Conservation (phyloP, 2,329 filamentous ascomycete genomes). For the Cyphellophora attinorum region DNA sequence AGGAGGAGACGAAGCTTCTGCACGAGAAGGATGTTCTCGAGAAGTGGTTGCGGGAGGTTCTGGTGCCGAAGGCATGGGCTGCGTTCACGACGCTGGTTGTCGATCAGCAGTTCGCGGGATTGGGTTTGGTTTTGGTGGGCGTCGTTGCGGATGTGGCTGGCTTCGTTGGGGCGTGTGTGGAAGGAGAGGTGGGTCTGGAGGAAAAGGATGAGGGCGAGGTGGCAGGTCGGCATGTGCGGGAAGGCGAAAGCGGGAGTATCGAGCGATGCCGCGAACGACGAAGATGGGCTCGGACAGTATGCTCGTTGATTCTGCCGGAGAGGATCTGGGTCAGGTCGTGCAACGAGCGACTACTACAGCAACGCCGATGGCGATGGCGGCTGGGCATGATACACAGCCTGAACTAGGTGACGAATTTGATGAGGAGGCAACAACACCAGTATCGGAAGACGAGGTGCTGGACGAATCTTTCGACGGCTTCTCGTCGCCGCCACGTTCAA, state of each 20-base stretch:
- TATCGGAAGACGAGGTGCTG: not conserved
- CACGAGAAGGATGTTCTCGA: slow-evolving; percentile 22
- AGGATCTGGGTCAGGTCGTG: not conserved
- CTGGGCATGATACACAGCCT: not conserved
- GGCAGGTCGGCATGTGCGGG: slow-evolving; percentile 4
- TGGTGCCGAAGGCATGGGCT: slow-evolving; percentile 33
- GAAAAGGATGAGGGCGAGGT: slow-evolving; percentile 4
- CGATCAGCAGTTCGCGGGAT: slow-evolving; percentile 61
- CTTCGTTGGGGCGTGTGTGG: slow-evolving; percentile 27
- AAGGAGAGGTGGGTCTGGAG: slow-evolving; percentile 7
- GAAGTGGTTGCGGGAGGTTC: slow-evolving; percentile 30
- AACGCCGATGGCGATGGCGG: not conserved
- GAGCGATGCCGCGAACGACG: slow-evolving; percentile 5
- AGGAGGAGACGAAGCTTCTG: slow-evolving; percentile 26
- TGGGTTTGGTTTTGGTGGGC: slow-evolving; percentile 61
- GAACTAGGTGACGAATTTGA: not conserved
- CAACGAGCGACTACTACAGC: not conserved
- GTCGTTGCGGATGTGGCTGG: slow-evolving; percentile 50
- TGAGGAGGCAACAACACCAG: not conserved
- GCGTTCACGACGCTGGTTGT: slow-evolving; percentile 60
- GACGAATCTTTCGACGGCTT: not conserved
- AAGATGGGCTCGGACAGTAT: not conserved
- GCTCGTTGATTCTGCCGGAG: too few relatives aligned
- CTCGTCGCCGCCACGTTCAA: not conserved
- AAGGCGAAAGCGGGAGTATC: slow-evolving; percentile 12